Conservation (phyloP, 179 eudicot species). For the Heliamphora pulchella region DNA sequence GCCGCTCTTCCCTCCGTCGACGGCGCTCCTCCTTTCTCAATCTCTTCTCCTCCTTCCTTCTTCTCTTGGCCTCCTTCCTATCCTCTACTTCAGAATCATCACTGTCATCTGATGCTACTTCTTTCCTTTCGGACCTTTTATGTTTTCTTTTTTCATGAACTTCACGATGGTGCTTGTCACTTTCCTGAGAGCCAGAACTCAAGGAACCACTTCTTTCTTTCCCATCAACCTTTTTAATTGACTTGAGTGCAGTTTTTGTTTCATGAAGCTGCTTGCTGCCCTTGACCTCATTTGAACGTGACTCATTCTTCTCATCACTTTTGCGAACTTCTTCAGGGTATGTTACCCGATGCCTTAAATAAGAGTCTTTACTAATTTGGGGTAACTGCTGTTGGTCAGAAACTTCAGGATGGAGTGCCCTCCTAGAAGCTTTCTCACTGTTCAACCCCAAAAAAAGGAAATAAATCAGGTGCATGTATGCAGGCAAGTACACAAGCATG, state of each 20-base stretch:
- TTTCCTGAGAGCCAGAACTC: constrained; percentile 55
- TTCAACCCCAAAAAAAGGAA: constrained; percentile 5
- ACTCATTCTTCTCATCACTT: constrained; percentile 34
- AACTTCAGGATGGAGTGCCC: constrained; percentile 23
- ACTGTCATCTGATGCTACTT: constrained; percentile 59
- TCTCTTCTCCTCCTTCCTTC: constrained; percentile 79
- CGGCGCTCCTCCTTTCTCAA: constrained; percentile 75
- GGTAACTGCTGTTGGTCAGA: constrained; percentile 30
- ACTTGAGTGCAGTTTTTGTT: constrained; percentile 30
- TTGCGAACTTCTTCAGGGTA: constrained; percentile 24
- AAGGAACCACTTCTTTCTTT: constrained; percentile 41
- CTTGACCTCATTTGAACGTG: constrained; percentile 35
- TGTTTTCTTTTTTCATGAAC: constrained; percentile 63
- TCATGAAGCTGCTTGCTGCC: constrained; percentile 19
- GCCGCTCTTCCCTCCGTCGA: constrained; percentile 72
- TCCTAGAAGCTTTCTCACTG: constrained; percentile 41
- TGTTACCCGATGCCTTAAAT: constrained; percentile 17
- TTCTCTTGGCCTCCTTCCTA: constrained; percentile 74
- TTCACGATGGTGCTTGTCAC: constrained; percentile 41
- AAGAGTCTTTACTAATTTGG: constrained; percentile 21
- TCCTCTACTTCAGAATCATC: constrained; percentile 69
- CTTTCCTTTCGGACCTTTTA: constrained; percentile 50
- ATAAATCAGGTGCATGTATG: constrained; percentile 3
- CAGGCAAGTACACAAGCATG: neutral
- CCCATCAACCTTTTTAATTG: constrained; percentile 29